Conservation (phyloP, 2,329 filamentous ascomycete species). For the Incumbomyces delicatus region DNA sequence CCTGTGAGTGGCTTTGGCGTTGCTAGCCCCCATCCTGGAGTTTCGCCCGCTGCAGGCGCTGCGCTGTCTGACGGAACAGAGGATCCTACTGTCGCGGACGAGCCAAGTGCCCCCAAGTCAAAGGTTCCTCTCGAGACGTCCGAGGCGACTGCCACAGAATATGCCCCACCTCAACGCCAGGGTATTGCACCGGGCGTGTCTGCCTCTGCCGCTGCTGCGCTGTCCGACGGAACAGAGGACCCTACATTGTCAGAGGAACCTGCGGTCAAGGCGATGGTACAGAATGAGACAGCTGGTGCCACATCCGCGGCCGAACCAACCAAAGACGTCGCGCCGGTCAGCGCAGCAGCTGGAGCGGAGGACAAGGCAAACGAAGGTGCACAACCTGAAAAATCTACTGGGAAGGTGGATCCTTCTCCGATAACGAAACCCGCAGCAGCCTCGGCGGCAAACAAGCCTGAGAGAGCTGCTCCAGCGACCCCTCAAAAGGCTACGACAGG, state of each 20-base stretch:
- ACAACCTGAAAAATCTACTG: conserved; percentile 8
- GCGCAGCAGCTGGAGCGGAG: conserved; percentile 2
- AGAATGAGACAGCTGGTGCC: conserved; percentile 14
- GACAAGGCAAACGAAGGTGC: not conserved
- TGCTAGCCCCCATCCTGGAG: conserved; percentile 7
- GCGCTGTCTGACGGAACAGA: conserved; percentile 15
- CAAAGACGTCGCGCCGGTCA: not conserved
- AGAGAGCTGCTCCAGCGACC: conserved; percentile 10
- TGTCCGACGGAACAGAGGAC: conserved; percentile 19
- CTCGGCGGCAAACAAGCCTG: conserved; percentile 7
- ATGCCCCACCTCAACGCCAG: conserved; percentile 13
- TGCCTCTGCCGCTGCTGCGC: conserved; percentile 11
- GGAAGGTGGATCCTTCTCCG: conserved; percentile 2
- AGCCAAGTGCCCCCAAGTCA: conserved; percentile 12
- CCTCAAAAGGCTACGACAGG: conserved; percentile 11
- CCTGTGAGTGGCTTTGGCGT: not conserved
- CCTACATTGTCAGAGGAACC: conserved; percentile 14
- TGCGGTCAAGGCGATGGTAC: conserved; percentile 17
- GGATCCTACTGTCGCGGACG: conserved; percentile 15
- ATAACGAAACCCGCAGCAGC: not conserved
- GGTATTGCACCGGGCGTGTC: conserved; percentile 12
- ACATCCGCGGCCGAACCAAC: conserved; percentile 2
- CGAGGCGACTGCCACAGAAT: conserved; percentile 17
- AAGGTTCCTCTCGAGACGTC: conserved; percentile 12
- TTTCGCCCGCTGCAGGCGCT: conserved; percentile 11